phyloP scores from a whole-genome alignment of 2,329 filamentous ascomycete genomes.

The Penicillium janthinellum region DNA sequence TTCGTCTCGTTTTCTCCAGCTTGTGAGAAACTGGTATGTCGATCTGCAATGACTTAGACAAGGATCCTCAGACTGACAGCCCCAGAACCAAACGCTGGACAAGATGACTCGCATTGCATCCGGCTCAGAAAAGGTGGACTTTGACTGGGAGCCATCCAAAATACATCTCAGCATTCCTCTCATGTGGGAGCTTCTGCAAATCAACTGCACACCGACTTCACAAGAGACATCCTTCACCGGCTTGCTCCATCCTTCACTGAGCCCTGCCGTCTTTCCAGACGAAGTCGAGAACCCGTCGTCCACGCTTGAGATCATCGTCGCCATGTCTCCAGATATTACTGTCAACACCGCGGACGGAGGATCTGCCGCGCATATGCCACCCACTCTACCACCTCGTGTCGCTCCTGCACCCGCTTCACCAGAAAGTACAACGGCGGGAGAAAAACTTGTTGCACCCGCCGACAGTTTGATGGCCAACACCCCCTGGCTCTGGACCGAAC shows the following conservation, averaged over 20 bases:
- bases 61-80: constrained; percentile 10
- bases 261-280: constrained; percentile 34
- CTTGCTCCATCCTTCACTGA: constrained; percentile 48
- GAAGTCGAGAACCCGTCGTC: constrained; percentile 38
- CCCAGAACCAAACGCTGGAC: constrained; percentile 52
- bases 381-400: constrained; percentile 18
- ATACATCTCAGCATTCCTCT: constrained; percentile 56
- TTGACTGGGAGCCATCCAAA: constrained; percentile 57
- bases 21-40: constrained; percentile 50
- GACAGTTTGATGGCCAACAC: constrained; percentile 41
- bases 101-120: constrained; percentile 54
- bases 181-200: constrained; percentile 57
- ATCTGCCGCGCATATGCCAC: constrained; percentile 50
- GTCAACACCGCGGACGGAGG: constrained; percentile 57
- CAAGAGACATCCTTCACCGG: constrained; percentile 42
- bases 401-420: constrained; percentile 18
- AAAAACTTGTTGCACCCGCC: constrained; percentile 35
- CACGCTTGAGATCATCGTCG: constrained; percentile 53
- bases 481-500: constrained; percentile 39
- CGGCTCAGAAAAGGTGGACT: constrained; percentile 52
- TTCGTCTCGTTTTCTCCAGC: constrained; percentile 53
- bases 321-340: constrained; percentile 54
- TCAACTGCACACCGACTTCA: constrained; percentile 47
- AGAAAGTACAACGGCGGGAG: constrained; percentile 14
- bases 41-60: neutral